phyloP scores from a whole-genome alignment of 192 early-diverging fungal species.

The Mortierella antarctica region DNA sequence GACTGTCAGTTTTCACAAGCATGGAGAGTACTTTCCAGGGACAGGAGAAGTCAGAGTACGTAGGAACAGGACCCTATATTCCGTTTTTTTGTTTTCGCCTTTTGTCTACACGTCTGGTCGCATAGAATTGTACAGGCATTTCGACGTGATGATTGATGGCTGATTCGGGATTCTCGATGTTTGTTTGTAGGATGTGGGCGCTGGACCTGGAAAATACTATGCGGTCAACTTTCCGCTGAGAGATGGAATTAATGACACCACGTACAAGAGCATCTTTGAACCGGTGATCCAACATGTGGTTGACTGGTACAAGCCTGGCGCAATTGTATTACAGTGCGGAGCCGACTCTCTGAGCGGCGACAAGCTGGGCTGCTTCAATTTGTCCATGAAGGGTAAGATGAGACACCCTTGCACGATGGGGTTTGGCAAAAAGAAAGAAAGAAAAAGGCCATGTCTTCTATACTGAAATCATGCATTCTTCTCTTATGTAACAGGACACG shows the following conservation, averaged over 20 bases:
- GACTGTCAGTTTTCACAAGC: conserved; percentile 99
- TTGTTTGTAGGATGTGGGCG: conserved; percentile 83
- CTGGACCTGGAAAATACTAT: conserved; percentile 90
- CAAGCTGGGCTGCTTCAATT: conserved; percentile 93
- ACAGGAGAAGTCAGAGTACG: conserved; percentile 92
- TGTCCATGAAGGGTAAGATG: conserved; percentile 80
- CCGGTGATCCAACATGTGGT: conserved; percentile 83
- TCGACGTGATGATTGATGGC: not conserved
- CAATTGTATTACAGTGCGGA: conserved; percentile 96
- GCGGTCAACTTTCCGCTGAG: conserved; percentile 96
- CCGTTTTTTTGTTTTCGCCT: not conserved
- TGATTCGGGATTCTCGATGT: not conserved
- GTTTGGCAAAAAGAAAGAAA: conserved; percentile 58
- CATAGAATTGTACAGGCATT: not conserved
- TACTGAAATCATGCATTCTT: conserved; percentile 2
- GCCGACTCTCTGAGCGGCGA: conserved; percentile 95
- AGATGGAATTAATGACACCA: conserved; percentile 93
- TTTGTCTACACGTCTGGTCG: not conserved
- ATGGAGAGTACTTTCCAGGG: conserved; percentile 98
- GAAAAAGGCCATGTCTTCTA: not conserved
- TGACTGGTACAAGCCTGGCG: conserved; percentile 93
- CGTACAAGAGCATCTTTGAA: conserved; percentile 92
- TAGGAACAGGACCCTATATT: conserved; percentile 1
- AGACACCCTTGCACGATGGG: conserved; percentile 74
- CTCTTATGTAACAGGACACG: conserved; percentile 69